Base-by-base conservation (phyloP, 2,329 filamentous ascomycete genomes). In the Hypoxylon sp. region DNA sequence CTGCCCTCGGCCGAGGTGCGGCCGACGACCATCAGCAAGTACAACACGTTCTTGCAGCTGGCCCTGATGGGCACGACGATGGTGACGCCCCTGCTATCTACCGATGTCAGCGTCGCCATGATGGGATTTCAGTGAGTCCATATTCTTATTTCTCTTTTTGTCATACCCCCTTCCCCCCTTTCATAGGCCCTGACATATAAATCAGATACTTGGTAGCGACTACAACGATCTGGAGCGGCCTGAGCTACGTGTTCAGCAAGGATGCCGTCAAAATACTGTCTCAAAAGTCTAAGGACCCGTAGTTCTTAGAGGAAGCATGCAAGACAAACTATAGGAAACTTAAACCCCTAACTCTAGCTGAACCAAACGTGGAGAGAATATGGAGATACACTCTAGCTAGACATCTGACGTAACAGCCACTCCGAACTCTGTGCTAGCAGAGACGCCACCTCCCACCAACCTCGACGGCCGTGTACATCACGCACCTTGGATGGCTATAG, bases 11-110 rank as follows among this genome's bases (percentile, higher is more conserved):
- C 91, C 2, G 91, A 95, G 75, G 91, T 96, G 4, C 88, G 86
- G 58, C 91, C 91, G 1, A 95, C 91, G 0, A 88, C 83, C 1
- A 91, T 96, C 60, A 92, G 89, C 76, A 96, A 96, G 79, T 88
- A 92, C 75, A 99, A 99, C 76, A 99, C 95, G 0, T 92, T 96
- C 38, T 77, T 98, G 67, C 95, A 99, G 74, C 79, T 99, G 17
- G 86, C 88, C 3, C 83, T 99, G 10, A 90, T 99, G 69, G 94
- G 93, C 15, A 83, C 88, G 9, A 93, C 92, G 2, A 92, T 94
- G 43, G 87, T 90, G 1, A 83, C 92, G 37, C 94, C 93, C 0
- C 81, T 97, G 10, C 67, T 96, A 20, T 78, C 84, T n/a, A 74
- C 79, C 49, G 80, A 88, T 74, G 63, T 87, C 68, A 72, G 80